A percentile compares a stretch with the other conserved stretches of the same genome.
Evolutionary conservation across 2,329 filamentous ascomycete species (phyloP).

Genomic region (Aureobasidium sp.): DNA sequence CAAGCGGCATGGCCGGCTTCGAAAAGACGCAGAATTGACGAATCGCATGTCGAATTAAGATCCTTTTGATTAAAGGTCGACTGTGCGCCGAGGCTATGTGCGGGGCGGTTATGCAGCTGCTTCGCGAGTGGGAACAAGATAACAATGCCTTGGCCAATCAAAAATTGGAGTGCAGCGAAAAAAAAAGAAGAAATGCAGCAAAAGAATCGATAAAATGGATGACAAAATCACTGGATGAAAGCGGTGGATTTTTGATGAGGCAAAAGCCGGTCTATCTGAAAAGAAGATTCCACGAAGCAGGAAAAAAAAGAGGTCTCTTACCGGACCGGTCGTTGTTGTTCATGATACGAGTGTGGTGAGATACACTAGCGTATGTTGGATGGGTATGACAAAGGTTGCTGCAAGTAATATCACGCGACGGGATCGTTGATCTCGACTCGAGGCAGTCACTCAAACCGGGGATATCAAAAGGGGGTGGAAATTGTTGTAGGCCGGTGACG

Average conservation of each 20-base stretch:
- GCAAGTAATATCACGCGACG: conserved; percentile 1
- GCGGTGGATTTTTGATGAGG: conserved; percentile 1
- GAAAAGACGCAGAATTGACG: conserved; percentile 1
- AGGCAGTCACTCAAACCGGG: conserved; percentile 11
- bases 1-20: not conserved
- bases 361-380: conserved; percentile 11
- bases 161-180: not conserved
- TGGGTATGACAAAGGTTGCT: conserved; percentile 12
- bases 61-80: conserved; percentile 10
- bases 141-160: conserved; percentile 9
- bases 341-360: conserved; percentile 6
- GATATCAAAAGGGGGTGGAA: not conserved
- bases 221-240: not conserved
- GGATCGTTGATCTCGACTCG: conserved; percentile 9
- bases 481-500: not conserved
- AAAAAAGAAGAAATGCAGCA: not conserved
- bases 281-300: not conserved
- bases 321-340: conserved; percentile 13
- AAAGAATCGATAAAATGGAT: not conserved
- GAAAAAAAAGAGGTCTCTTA: conserved; percentile 8
- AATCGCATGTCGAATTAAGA: not conserved
- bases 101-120: conserved; percentile 11
- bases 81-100: conserved; percentile 9
- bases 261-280: conserved; percentile 11
- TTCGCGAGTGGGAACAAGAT: conserved; percentile 1